Percentiles rank a stretch among this genome's conserved stretches.
These are phyloP conservation scores for Rhodotorula sp. DNA, from an alignment of 1,284 basidiomycete species.

Conservation along the genomic window DNA sequence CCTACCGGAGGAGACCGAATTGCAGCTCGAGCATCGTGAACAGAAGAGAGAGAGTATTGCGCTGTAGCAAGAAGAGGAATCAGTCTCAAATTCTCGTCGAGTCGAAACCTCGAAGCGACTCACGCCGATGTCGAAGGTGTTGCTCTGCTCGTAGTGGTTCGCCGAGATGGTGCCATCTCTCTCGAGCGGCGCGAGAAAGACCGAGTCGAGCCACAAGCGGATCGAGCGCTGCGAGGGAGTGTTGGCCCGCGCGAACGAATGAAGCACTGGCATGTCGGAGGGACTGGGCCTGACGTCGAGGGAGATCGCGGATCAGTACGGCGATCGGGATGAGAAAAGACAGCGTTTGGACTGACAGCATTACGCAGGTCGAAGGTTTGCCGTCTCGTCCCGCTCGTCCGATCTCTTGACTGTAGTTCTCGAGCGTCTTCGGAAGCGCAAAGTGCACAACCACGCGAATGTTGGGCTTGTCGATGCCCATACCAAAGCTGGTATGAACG, in stretches of 20 bases:
- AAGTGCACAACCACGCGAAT: slow-evolving; percentile 75
- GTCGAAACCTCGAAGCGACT: slow-evolving; percentile 3
- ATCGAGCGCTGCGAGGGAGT: slow-evolving; percentile 29
- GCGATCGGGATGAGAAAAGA: neutral
- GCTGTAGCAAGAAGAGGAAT: slow-evolving; percentile 42
- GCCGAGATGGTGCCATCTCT: slow-evolving; percentile 28
- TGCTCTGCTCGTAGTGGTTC: slow-evolving; percentile 20
- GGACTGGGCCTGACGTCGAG: slow-evolving; percentile 3
- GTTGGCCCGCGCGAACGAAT: slow-evolving; percentile 33
- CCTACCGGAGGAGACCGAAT: slow-evolving; percentile 52
- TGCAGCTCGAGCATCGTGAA: slow-evolving; percentile 59
- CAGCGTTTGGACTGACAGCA: slow-evolving; percentile 9
- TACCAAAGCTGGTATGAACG: slow-evolving; percentile 47
- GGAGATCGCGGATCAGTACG: neutral
- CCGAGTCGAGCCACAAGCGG: slow-evolving; percentile 21
- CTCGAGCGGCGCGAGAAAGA: slow-evolving; percentile 21
- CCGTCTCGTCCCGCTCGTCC: slow-evolving; percentile 79
- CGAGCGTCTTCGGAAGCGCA: slow-evolving; percentile 65
- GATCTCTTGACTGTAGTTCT: slow-evolving; percentile 68
- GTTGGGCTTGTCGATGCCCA: slow-evolving; percentile 92
- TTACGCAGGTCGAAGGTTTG: slow-evolving; percentile 31
- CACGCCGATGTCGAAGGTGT: slow-evolving; percentile 52
- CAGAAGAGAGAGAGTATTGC: slow-evolving; percentile 54
- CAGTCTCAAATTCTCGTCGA: neutral
- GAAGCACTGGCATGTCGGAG: slow-evolving; percentile 31